phyloP scores from a whole-genome alignment of 805 yeast genomes.

The Cyberlindnera samutprakarnensis region DNA sequence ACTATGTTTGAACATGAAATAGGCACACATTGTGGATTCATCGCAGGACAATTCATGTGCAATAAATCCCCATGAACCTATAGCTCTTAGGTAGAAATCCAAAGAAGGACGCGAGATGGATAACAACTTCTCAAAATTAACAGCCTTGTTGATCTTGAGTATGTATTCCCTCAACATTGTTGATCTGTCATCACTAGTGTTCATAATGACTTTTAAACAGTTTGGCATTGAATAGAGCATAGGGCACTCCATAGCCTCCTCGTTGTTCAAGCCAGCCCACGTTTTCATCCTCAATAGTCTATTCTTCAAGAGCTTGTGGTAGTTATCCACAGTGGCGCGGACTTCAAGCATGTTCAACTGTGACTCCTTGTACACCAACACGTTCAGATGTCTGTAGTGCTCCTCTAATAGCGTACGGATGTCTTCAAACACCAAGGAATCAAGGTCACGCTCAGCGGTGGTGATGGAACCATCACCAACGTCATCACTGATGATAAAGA shows the following conservation, averaged over 20 bases:
- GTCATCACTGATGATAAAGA: constrained; percentile 18
- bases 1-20: constrained; percentile 42
- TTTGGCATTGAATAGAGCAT: constrained; percentile 30
- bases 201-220: constrained; percentile 20
- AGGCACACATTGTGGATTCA: constrained; percentile 58
- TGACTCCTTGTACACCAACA: constrained; percentile 11
- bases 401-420: constrained; percentile 8
- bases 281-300: constrained; percentile 31
- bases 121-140: constrained; percentile 22
- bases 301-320: constrained; percentile 17
- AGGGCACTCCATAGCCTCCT: constrained; percentile 14
- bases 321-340: constrained; percentile 13
- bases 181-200: constrained; percentile 11
- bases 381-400: constrained; percentile 20
- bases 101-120: constrained; percentile 17
- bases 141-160: constrained; percentile 19
- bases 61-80: constrained; percentile 62
- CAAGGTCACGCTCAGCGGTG: constrained; percentile 6
- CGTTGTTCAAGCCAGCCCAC: constrained; percentile 33
- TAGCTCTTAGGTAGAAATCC: constrained; percentile 27
- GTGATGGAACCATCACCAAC: background rate
- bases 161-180: constrained; percentile 12
- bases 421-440: constrained; percentile 10
- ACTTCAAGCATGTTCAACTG: constrained; percentile 12
- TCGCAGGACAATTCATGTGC: constrained; percentile 59